These are phyloP conservation scores for Aspergillus jensenii DNA, from an alignment of 2,329 filamentous ascomycete species.

Conservation along the genomic window DNA sequence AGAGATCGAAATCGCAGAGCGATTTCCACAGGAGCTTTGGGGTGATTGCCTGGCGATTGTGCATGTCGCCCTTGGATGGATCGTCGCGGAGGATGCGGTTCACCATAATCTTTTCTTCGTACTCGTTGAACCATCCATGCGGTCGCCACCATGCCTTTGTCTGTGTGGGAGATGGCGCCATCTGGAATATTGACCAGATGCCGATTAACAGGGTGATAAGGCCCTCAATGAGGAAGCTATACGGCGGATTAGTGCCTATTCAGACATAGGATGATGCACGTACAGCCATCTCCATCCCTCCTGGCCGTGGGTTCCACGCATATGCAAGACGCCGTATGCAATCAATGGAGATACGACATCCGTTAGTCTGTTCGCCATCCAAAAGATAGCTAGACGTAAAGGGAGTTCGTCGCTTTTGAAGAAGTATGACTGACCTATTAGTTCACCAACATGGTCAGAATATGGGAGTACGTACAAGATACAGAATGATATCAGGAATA, in stretches of 20 bases:
- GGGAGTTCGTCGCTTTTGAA: constrained; percentile 37
- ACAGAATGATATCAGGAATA: background rate
- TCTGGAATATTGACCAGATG: constrained; percentile 39
- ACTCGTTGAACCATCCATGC: constrained; percentile 62
- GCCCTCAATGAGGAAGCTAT: constrained; percentile 43
- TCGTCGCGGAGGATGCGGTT: constrained; percentile 47
- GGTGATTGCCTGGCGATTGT: constrained; percentile 33
- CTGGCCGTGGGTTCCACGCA: constrained; percentile 42
- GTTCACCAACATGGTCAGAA: background rate
- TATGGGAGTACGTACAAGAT: background rate
- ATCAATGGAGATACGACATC: constrained; percentile 35
- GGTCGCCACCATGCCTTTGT: constrained; percentile 58
- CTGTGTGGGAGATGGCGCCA: constrained; percentile 39
- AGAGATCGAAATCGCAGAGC: constrained; percentile 45
- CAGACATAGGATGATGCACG: background rate
- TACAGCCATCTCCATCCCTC: constrained; percentile 45
- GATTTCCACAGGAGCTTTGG: constrained; percentile 43
- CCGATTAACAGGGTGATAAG: constrained; percentile 45
- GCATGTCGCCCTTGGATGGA: constrained; percentile 40
- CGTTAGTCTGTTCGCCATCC: constrained; percentile 34
- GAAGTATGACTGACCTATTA: constrained; percentile 33
- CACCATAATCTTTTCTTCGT: constrained; percentile 54
- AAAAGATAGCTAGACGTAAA: constrained; percentile 38
- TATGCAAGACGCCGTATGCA: constrained; percentile 37
- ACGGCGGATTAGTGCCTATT: background rate